Evolutionary conservation across 768 basidiomycete genomes (phyloP), one percentile per base, ranked within the genome.

Genomic region (Tulasnella sp.): DNA sequence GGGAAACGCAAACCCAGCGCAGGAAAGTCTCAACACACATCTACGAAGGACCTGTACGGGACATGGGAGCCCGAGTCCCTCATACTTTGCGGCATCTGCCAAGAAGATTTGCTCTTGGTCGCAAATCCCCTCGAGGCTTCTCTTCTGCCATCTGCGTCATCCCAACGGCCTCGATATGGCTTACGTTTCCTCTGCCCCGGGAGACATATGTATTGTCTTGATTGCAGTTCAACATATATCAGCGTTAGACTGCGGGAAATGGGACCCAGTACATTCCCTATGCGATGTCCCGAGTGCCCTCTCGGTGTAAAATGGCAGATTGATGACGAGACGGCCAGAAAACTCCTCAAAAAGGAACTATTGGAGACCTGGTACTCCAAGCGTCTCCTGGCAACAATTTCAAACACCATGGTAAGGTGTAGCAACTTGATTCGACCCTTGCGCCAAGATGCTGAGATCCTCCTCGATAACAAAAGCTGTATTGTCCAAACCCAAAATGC

Each of bases 401-500:
- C 79, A 20, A 28, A 40, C 31, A 22, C 79, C 6, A 73, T 46
- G 69, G 79, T 80, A 54, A 69, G 54, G 46, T 44, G 31, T 41
- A 28, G 22, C n/a, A 14, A 9, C 44, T n/a, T 31, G 44, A 46
- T 69, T 34, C 7, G 31, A 31, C 22, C 22, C 34, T 24, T 41
- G 72, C 3, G 16, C 42, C 14, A n/a, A 22, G 5, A 24, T 46
- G 8, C 28, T 37, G 20, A 34, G 41, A 58, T 28, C 24, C 42
- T 3, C 8, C 11, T 60, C 14, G 9, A 46, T 31, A 42, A 31
- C 6, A 16, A 41, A 28, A 80, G 79, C 54, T 72, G n/a, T 80
- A 80, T 50, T 80, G 79, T 44, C 79, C 79, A 28, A 80, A 80
- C 46, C 79, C 69, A 12, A 75, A 72, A 74, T 80, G 79, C 73